Base-by-base conservation (phyloP, 306 rosid genomes). In the Prunus armeniaca region DNA sequence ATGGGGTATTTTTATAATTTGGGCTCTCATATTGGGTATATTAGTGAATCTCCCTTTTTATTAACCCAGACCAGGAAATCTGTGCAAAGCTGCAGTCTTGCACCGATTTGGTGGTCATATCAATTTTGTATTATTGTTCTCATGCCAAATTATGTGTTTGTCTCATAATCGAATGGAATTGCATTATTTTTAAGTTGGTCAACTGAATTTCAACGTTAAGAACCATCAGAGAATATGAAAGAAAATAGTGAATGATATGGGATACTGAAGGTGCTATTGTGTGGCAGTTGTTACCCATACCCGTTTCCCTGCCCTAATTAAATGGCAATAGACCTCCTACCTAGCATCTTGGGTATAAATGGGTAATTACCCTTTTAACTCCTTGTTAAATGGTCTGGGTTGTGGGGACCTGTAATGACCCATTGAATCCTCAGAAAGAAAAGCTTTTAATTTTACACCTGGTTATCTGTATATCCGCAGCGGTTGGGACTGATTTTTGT, bases 21-120 rank as follows among this genome's bases (percentile, higher is more conserved):
- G n/a, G n/a, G n/a, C n/a, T n/a, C n/a, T n/a, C n/a, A n/a, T n/a
- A n/a, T n/a, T n/a, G n/a, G n/a, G n/a, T n/a, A n/a, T n/a, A n/a
- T n/a, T n/a, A n/a, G n/a, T n/a, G n/a, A n/a, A n/a, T n/a, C n/a
- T n/a, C n/a, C n/a, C n/a, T 24, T 62, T 2, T 3, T 18, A 10
- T 10, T 63, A 2, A 12, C 41, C 25, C 30, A 15, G 12, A 50
- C 14, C 56, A 18, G 46, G 25, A 60, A 13, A 60, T 60, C 38
- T 60, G 38, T 60, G 65, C 34, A 63, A 28, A 30, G 67, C 67
- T 28, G 67, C 67, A 27, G 50, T 71, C 61, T 30, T 71, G 46
- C 28, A n/a, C 51, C 32, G 41, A 72, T 25, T 58, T 57, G 25
- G 34, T 15, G 47, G 14, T 56, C 22, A 17, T 8, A 17, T 47